Percentiles rank a stretch among this genome's conserved stretches.
These are phyloP conservation scores for Skeletonema menzelii DNA, from an alignment of 108 stramenopile genomes.

Conservation along the genomic window DNA sequence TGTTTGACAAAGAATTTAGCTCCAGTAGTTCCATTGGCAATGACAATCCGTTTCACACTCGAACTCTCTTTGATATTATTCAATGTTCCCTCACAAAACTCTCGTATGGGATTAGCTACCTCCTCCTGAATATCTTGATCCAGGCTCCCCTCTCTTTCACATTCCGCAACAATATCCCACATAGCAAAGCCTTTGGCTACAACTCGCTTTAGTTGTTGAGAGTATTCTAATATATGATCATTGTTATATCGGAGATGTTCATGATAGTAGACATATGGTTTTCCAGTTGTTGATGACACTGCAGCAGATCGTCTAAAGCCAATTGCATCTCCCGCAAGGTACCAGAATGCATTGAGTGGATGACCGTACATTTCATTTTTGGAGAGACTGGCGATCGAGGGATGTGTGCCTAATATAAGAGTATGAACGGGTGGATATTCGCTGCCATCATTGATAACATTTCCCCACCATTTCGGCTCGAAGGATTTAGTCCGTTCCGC, in stretches of 20 bases:
- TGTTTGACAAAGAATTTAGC: constrained; percentile 60
- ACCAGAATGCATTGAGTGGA: constrained; percentile 85
- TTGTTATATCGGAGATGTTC: constrained; percentile 50
- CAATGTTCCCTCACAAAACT: constrained; percentile 49
- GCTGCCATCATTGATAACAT: constrained; percentile 1
- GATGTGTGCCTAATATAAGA: constrained; percentile 80
- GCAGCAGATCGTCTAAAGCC: constrained; percentile 68
- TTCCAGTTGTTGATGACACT: constrained; percentile 41
- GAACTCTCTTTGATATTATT: constrained; percentile 21
- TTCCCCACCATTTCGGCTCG: constrained; percentile 48
- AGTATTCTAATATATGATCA: constrained; percentile 61
- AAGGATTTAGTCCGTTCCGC: constrained; percentile 34
- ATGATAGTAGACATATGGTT: constrained; percentile 59
- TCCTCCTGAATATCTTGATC: constrained; percentile 67
- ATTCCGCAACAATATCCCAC: constrained; percentile 79
- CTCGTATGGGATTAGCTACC: constrained; percentile 64
- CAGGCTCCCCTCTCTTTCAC: constrained; percentile 57
- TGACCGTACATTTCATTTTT: constrained; percentile 66
- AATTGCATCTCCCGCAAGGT: constrained; percentile 79
- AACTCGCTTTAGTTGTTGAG: constrained; percentile 56
- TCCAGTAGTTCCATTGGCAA: constrained; percentile 75
- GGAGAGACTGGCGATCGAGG: constrained; percentile 55
- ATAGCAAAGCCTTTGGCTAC: constrained; percentile 70
- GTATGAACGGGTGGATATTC: constrained; percentile 61
- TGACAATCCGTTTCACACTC: constrained; percentile 62